Base-by-base conservation (phyloP, 768 basidiomycete species). In the Kwoniella newhampshirensis region DNA sequence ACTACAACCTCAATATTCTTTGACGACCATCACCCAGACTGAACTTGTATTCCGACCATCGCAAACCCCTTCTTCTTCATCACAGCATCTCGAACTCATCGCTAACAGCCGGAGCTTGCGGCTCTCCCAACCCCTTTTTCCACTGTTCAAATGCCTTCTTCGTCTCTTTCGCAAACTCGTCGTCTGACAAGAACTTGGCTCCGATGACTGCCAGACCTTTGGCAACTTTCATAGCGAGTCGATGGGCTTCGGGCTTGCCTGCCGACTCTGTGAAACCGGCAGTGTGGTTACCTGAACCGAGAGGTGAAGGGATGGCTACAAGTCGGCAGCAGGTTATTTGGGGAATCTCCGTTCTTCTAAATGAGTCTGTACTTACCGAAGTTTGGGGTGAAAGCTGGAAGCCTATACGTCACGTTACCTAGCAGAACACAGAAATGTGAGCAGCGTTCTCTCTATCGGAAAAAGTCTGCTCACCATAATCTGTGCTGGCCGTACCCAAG, bases 241-340 rank as follows among this genome's bases (percentile, higher is more conserved):
- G 59, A 46, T 75, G 74, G 2, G 74, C 70, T 40, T 64, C 64
- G 13, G 57, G 53, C 25, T 67, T 64, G 17, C 50, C 35, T 7
- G 70, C 67, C 7, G 69, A 62, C 9, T 50, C 52, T 1, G 67
- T 49, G 46, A 73, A 71, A 1, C 47, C 71, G n/a, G 59, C 28
- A 0, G 71, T 73, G 41, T 73, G 71, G 40, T 70, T 73, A 27
- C 55, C 63, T 2, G 46, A 35, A 18, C 60, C 62, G 15, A 23
- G 17, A 12, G 58, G 50, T 13, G 61, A 50, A 12, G 60, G 67
- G n/a, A 64, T 64, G 28, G 45, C 36, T 45, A 58, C 51, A 42
- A n/a, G n/a, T n/a, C n/a, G n/a, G n/a, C n/a, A n/a, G n/a, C n/a
- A n/a, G n/a, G n/a, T n/a, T n/a, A n/a, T n/a, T n/a, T n/a, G n/a